phyloP scores from a whole-genome alignment of 2,329 filamentous ascomycete species.

The Paecilomyces fulvus region DNA sequence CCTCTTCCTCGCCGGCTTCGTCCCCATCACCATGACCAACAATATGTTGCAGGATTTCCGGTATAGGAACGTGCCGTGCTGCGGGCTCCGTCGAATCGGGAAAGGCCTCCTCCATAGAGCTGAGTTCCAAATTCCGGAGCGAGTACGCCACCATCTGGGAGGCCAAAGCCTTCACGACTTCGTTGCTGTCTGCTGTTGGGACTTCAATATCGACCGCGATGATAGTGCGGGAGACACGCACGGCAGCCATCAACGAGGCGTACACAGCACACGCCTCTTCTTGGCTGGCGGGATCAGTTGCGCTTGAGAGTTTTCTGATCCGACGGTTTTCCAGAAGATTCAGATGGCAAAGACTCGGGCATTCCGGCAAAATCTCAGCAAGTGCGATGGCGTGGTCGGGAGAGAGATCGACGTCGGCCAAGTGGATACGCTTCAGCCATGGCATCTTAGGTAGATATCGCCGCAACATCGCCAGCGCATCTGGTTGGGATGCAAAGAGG shows the following conservation, averaged over 20 bases:
- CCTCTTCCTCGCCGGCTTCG: slow-evolving; percentile 47
- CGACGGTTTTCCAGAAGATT: slow-evolving; percentile 71
- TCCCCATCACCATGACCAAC: slow-evolving; percentile 60
- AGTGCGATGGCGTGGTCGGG: slow-evolving; percentile 85
- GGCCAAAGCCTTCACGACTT: slow-evolving; percentile 83
- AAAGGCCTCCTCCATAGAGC: slow-evolving; percentile 56
- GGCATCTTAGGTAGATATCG: slow-evolving; percentile 77
- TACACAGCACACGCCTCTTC: slow-evolving; percentile 93
- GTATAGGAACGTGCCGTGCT: slow-evolving; percentile 51
- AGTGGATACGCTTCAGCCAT: slow-evolving; percentile 72
- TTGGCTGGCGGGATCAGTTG: slow-evolving; percentile 68
- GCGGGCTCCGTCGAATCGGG: slow-evolving; percentile 36
- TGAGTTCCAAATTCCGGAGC: slow-evolving; percentile 77
- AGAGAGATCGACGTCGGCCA: slow-evolving; percentile 74
- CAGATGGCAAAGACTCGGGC: slow-evolving; percentile 71
- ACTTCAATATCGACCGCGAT: slow-evolving; percentile 90
- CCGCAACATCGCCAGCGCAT: slow-evolving; percentile 63
- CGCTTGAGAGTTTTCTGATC: slow-evolving; percentile 60
- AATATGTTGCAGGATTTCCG: slow-evolving; percentile 78
- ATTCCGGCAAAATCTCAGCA: slow-evolving; percentile 82
- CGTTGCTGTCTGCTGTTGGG: slow-evolving; percentile 70
- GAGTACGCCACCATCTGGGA: slow-evolving; percentile 95
- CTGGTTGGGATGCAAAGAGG: slow-evolving; percentile 67
- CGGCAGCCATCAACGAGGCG: slow-evolving; percentile 80
- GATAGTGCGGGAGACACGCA: slow-evolving; percentile 71